Evolutionary conservation across 352 stramenopile genomes (phyloP), one percentile per base, ranked within the genome.

Genomic region (Sclerospora graminicola): DNA sequence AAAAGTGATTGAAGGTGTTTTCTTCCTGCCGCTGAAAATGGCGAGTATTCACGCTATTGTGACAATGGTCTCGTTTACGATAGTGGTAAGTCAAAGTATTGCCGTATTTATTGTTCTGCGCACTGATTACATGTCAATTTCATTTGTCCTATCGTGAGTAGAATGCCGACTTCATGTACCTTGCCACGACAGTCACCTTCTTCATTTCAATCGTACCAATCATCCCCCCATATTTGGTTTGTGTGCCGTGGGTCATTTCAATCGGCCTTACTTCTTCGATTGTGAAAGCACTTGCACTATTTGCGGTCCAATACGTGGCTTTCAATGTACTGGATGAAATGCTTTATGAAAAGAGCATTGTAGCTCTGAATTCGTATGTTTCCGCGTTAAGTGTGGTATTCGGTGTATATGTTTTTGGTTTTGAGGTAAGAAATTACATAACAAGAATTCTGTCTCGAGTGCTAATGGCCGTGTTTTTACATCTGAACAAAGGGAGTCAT

Each of bases 141-240:
- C n/a, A 39, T 18, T 38, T 38, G 24, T 49, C 33, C 26, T 28
- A 39, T 31, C n/a, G 2, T 51, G 7, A 31, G 14, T 44, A 90
- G 79, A 78, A 85, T 54, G 78, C 75, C 5, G 81, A 93, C 38
- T 93, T 90, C 37, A 79, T 90, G 48, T 93, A 89, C 41, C 59
- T 93, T 5, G 81, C 73, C 8, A 90, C 81, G 20, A 85, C 81
- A 2, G 60, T 90, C 21, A 89, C 81, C 8, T 93, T 93, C 49
- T 82, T 93, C 48, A 86, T 93, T 48, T 93, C 81, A 7, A 90
- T 93, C 29, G 78, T 93, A 9, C 81, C 81, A 0, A 89, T 93
- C 37, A 89, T 93, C 30, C 79, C 81, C 8, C 71, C 81, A 18
- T 93, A 89, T 45, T 60, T 90, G 19, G 80, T 93, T 32, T 93